Base-by-base conservation (phyloP, 2,329 filamentous ascomycete species). In the Escovopsis sp. region DNA sequence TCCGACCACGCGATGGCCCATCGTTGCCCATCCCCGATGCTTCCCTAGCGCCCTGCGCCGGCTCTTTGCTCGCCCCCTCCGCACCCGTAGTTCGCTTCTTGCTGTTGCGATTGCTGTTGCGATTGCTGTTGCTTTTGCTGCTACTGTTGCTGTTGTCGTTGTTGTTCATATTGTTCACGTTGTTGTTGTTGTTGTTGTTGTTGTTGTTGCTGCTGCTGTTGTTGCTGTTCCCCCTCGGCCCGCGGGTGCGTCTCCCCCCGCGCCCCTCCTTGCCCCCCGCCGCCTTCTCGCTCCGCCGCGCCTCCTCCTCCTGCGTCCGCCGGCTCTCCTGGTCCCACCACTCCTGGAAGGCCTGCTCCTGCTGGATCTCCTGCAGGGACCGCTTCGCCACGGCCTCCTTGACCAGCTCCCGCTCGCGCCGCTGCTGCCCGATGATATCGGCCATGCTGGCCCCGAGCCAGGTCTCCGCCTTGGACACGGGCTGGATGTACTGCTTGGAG, bases 281-380 rank as follows among this genome's bases (percentile, higher is more conserved):
- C 27, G 27, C 27, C 44, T 59, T 61, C 30, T 54, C 55, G 20
- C 58, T 54, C 39, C 63, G 58, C 36, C 61, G 55, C 3, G 68
- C 67, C 46, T 74, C 72, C 46, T 77, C 76, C 49, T 81, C 75
- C 48, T 81, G 79, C 32, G 81, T 74, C 25, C 83, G 71, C 45
- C 72, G 71, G 52, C 80, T 86, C 59, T 94, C 88, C 47, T 83
- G 79, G 50, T 93, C 85, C 87, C 87, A 94, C 87, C 88, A 94
- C 57, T 93, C 80, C 57, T 95, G 85, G 57, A 98, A 98, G 40
- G 86, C 86, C 56, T 98, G 91, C 61, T 98, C 91, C 49, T 91
- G 79, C 58, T 98, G 91, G 45, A 98, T 98, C 48, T 96, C 91
- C 54, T 93, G 80, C 27, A 98, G 65, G 48, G 84, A 91, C 43